Conservation (phyloP, 106 monocot species). For the Posidonia australis region DNA sequence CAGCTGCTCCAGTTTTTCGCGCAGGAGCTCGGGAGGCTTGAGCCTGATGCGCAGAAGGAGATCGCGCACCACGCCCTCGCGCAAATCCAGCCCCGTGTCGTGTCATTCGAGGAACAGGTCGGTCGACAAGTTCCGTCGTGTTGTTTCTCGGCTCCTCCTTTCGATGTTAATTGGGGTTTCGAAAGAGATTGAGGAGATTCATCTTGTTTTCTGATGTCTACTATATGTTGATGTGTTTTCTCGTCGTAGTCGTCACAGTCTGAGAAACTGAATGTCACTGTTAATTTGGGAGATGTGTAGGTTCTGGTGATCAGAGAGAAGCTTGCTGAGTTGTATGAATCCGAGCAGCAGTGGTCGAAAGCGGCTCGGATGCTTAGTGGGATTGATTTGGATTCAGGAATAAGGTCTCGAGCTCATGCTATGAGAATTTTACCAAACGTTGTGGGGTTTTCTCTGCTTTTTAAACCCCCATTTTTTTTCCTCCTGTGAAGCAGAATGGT, state of each 20-base stretch:
- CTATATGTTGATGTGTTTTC: neutral
- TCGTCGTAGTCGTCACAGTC: neutral
- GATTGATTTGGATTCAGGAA: constrained; percentile 92
- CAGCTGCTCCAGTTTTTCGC: constrained; percentile 88
- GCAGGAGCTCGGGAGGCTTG: constrained; percentile 63
- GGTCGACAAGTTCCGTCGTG: no score
- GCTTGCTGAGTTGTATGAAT: constrained; percentile 95
- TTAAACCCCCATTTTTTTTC: neutral
- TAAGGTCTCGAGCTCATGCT: constrained; percentile 39
- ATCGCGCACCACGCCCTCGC: constrained; percentile 72
- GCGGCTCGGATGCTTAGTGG: constrained; percentile 99
- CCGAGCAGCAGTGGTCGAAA: constrained; percentile 94
- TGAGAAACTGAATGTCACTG: neutral
- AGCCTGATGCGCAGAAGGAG: constrained; percentile 72
- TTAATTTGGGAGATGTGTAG: constrained; percentile 24
- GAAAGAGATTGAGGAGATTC: neutral
- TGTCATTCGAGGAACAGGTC: constrained; percentile 98
- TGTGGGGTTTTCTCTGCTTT: neutral
- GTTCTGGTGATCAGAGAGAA: constrained; percentile 90
- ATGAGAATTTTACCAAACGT: neutral
- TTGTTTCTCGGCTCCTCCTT: neutral
- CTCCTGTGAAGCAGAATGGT: constrained; percentile 55
- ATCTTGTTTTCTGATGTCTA: neutral
- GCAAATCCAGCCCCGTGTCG: constrained; percentile 81
- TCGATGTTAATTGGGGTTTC: no score